Evolutionary conservation across 2,329 filamentous ascomycete genomes (phyloP), one percentile per base, ranked within the genome.

Genomic region (Aspergillus luchuensis): DNA sequence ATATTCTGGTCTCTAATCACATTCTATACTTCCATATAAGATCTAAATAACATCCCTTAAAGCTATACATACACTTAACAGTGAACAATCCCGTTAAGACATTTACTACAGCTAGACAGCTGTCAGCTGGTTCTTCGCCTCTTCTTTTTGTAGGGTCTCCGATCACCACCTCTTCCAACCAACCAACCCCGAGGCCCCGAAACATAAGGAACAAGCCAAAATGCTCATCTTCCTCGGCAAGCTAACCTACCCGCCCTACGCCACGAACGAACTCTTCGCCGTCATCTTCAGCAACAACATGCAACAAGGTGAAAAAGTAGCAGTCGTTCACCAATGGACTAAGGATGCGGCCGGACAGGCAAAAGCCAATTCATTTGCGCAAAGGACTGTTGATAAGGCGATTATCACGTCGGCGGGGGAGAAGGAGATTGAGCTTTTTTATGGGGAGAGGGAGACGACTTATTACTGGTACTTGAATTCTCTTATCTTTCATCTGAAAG

Each of bases 181-280:
- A 28, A 28, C 25, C 28, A 30, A 25, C 23, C 23, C 7, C 25
- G 7, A 28, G 25, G 25, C 25, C 7, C 25, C 25, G 7, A 28
- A 28, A 8, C 6, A 8, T 28, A 28, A 28, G 25, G 25, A 28
- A 28, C 7, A 28, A 28, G 25, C 25, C 25, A 49, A 50, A 28
- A 23, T 53, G 50, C 30, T 38, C 50, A 23, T n/a, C 17, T 56
- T 15, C n/a, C 3, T 45, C n/a, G 39, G 53, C 28, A 56, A 56
- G 8, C 43, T 56, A 7, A 25, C 17, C 39, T 47, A 56, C n/a
- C 6, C 39, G 8, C 53, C 53, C 10, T 56, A 56, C 25, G 25
- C 53, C 8, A 23, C 3, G 1, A 21, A 47, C 11, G 39, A 56
- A 11, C 17, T 47, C n/a, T 47, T 47, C 39, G 25, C 39, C 3